Evolutionary conservation across 257 asterid genomes (phyloP).

Genomic region (Solanum piurae): DNA sequence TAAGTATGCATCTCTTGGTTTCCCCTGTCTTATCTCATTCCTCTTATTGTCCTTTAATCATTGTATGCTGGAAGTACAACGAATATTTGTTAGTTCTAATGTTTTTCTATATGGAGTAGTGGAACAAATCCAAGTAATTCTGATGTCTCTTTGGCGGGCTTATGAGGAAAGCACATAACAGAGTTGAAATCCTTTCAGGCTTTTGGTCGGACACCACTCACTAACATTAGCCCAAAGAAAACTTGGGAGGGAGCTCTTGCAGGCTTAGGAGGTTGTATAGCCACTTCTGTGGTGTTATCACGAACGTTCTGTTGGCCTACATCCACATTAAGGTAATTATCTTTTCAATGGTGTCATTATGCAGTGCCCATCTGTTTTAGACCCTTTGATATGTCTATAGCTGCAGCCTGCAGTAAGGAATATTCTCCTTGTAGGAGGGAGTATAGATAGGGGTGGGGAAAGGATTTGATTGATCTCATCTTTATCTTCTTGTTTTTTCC

Average conservation of each 20-base stretch:
- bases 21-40: neutral
- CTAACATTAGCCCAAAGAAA: constrained; percentile 85
- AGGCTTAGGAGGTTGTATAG: constrained; percentile 83
- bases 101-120: neutral
- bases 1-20: neutral
- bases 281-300: constrained; percentile 59
- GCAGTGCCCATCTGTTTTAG: neutral
- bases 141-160: constrained; percentile 1
- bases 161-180: neutral
- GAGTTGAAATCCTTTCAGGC: constrained; percentile 39
- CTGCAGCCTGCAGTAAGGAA: neutral
- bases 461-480: neutral
- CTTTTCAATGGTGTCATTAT: neutral
- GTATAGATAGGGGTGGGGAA: neutral
- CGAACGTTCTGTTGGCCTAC: constrained; percentile 71
- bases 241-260: constrained; percentile 97
- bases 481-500: neutral
- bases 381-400: neutral
- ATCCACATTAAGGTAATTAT: constrained; percentile 47
- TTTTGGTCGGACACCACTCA: constrained; percentile 92
- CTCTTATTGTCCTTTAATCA: neutral
- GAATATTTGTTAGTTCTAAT: neutral
- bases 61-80: neutral
- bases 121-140: neutral
- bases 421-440: neutral